phyloP scores from a whole-genome alignment of 2,329 filamentous ascomycete species.

The Nemania diffusa region DNA sequence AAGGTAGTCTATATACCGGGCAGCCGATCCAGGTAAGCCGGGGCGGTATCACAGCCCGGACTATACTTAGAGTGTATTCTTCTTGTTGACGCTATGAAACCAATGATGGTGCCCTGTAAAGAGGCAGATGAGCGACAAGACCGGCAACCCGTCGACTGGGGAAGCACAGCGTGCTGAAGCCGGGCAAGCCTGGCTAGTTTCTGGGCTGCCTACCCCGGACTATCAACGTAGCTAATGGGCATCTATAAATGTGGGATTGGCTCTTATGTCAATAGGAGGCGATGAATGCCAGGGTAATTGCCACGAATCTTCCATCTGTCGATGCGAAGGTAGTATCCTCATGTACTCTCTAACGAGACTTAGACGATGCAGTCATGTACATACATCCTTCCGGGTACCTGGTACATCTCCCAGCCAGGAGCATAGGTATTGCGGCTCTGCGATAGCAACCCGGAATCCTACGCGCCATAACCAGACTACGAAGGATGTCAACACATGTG shows the following conservation, averaged over 20 bases:
- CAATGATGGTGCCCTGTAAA: background rate
- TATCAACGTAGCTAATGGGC: background rate
- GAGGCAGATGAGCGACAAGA: background rate
- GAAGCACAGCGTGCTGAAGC: background rate
- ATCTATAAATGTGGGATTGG: background rate
- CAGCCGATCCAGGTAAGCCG: background rate
- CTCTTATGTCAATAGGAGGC: background rate
- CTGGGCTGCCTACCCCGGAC: background rate
- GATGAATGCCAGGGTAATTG: background rate
- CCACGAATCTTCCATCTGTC: background rate
- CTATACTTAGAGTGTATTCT: background rate
- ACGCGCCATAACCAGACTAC: background rate
- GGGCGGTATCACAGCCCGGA: background rate
- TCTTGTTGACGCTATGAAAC: background rate
- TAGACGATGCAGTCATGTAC: background rate
- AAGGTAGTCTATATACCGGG: background rate
- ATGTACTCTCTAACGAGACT: background rate
- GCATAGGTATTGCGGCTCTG: slow-evolving; percentile 1
- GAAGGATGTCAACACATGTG: background rate
- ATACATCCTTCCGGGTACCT: slow-evolving; percentile 11
- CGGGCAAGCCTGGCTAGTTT: background rate
- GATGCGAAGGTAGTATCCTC: background rate
- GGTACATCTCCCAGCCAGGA: slow-evolving; percentile 3
- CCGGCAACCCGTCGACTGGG: background rate
- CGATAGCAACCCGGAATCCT: background rate